These are phyloP conservation scores for Sarocladium kiliense DNA, from an alignment of 2,329 filamentous ascomycete species.

Conservation along the genomic window DNA sequence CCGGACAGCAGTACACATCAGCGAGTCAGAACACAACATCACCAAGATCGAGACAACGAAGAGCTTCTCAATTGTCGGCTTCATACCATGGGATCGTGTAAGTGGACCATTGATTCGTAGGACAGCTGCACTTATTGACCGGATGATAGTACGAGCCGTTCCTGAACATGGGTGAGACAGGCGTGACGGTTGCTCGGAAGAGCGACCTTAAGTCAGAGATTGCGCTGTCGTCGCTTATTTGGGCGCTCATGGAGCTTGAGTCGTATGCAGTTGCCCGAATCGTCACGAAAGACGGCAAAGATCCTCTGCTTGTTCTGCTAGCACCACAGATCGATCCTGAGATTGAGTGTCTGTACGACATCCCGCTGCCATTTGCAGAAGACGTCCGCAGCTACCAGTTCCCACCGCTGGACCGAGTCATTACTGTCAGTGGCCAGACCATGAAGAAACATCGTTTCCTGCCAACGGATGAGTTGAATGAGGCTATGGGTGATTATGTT, in stretches of 20 bases:
- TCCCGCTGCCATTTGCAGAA: constrained; percentile 88
- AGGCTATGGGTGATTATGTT: constrained; percentile 87
- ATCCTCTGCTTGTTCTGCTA: constrained; percentile 72
- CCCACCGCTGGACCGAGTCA: constrained; percentile 78
- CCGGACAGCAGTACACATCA: constrained; percentile 84
- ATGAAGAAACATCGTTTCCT: constrained; percentile 80
- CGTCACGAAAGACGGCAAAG: constrained; percentile 76
- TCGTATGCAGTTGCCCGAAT: constrained; percentile 82
- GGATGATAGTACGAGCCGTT: constrained; percentile 67
- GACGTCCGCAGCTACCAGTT: constrained; percentile 89
- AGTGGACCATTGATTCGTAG: constrained; percentile 12
- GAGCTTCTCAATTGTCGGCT: constrained; percentile 78
- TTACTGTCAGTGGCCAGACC: constrained; percentile 79
- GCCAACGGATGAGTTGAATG: constrained; percentile 65
- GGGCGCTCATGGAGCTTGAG: constrained; percentile 78
- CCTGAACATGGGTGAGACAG: constrained; percentile 76
- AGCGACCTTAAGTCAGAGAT: constrained; percentile 74
- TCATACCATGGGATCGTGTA: constrained; percentile 69
- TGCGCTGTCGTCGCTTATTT: constrained; percentile 83
- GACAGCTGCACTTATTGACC: not conserved
- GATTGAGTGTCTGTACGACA: constrained; percentile 81
- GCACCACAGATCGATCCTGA: constrained; percentile 74
- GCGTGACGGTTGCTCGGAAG: constrained; percentile 71
- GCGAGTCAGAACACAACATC: constrained; percentile 77
- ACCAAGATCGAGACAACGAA: constrained; percentile 79